phyloP scores from a whole-genome alignment of 345 rosid species.

The Sapria himalayana region DNA sequence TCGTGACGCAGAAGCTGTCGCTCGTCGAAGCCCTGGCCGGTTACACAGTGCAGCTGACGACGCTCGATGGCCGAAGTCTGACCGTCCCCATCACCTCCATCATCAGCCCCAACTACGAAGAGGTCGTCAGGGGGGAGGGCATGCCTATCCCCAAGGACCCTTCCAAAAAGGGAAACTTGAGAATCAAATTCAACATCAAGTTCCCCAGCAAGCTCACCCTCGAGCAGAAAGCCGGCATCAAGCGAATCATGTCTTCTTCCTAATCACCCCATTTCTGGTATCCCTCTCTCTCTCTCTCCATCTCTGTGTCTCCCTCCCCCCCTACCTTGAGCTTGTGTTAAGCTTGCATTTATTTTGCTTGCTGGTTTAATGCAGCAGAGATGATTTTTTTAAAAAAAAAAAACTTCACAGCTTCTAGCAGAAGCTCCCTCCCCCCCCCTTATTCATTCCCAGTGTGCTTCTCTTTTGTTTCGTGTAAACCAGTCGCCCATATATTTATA shows the following conservation, averaged over 20 bases:
- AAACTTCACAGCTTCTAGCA: too few species aligned
- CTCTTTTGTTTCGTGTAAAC: too few species aligned
- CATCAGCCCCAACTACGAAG: slow-evolving; percentile 59
- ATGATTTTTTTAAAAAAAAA: too few species aligned
- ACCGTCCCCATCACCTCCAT: slow-evolving; percentile 27
- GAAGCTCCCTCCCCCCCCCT: too few species aligned
- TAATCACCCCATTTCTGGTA: too few species aligned
- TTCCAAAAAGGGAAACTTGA: slow-evolving; percentile 52
- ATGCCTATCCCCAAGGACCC: slow-evolving; percentile 88
- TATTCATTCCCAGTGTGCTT: too few species aligned
- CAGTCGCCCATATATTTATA: too few species aligned
- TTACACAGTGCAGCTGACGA: slow-evolving; percentile 31
- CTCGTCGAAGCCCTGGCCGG: slow-evolving; percentile 75
- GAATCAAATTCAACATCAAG: slow-evolving; percentile 59
- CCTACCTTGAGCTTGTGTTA: too few species aligned
- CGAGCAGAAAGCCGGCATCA: slow-evolving; percentile 54
- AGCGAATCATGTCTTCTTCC: slow-evolving; percentile 25
- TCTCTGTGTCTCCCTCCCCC: too few species aligned
- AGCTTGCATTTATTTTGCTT: too few species aligned
- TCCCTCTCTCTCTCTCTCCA: too few species aligned
- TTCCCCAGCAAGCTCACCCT: slow-evolving; percentile 49
- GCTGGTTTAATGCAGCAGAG: too few species aligned
- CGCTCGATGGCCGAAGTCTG: slow-evolving; percentile 54
- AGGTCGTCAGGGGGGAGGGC: slow-evolving; percentile 68
- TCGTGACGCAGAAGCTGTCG: slow-evolving; percentile 35